Conservation (phyloP, 352 stramenopile species). For the Aphanomyces astaci region DNA sequence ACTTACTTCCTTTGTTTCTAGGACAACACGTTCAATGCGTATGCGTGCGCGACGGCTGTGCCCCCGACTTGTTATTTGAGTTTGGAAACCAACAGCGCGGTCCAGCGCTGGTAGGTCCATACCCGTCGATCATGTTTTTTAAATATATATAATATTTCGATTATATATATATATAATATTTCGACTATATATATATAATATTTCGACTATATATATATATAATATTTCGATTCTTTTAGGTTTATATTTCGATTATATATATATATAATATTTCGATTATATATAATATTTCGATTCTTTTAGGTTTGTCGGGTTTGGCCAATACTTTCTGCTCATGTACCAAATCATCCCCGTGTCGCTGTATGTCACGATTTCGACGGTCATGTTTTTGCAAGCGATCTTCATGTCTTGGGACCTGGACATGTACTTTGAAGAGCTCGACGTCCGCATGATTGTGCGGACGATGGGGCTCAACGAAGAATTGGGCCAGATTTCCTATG, state of each 20-base stretch:
- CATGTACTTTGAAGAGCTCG: constrained; percentile 87
- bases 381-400: constrained; percentile 91
- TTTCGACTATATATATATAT: too few relatives aligned
- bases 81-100: neutral
- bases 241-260: too few relatives aligned
- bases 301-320: constrained; percentile 74
- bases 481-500: constrained; percentile 86
- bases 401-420: constrained; percentile 90
- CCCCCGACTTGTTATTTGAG: neutral
- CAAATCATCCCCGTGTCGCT: constrained; percentile 97
- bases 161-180: too few relatives aligned
- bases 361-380: constrained; percentile 95
- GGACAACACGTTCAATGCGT: constrained; percentile 36
- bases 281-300: neutral
- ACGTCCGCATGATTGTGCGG: constrained; percentile 80
- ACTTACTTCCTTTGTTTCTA: constrained; percentile 29
- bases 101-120: neutral
- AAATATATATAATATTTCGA: too few relatives aligned
- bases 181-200: too few relatives aligned
- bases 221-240: too few relatives aligned
- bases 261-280: neutral
- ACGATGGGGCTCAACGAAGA: constrained; percentile 86
- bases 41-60: neutral
- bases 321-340: constrained; percentile 94
- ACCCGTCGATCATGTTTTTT: too few relatives aligned